Percentiles rank a stretch among this genome's conserved stretches.
These are phyloP conservation scores for Neonectria hederae DNA, from an alignment of 2,329 filamentous ascomycete genomes.

Conservation along the genomic window DNA sequence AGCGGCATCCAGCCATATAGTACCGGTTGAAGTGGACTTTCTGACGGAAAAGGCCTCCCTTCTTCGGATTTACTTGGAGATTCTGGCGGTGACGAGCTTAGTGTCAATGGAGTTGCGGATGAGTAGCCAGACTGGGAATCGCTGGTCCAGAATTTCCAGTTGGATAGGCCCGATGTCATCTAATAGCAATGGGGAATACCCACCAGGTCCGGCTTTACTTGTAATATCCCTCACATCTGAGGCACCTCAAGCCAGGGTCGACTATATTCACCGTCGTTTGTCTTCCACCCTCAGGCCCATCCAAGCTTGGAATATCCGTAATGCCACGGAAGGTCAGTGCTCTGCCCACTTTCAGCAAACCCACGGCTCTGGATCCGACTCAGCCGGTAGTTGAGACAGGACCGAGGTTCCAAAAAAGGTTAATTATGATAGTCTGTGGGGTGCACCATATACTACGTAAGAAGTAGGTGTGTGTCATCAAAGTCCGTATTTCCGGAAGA, in stretches of 20 bases:
- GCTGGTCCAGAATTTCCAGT: background rate
- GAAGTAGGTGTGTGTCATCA: background rate
- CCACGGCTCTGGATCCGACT: too few relatives aligned
- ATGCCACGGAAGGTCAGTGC: background rate
- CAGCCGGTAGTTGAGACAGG: too few relatives aligned
- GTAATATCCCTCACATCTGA: background rate
- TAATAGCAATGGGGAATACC: background rate
- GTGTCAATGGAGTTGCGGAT: background rate
- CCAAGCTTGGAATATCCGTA: background rate
- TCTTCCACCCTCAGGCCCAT: too few relatives aligned
- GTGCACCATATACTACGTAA: background rate
- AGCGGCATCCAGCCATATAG: too few relatives aligned
- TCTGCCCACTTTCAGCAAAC: background rate
- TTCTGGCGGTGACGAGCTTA: background rate
- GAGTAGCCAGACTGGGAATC: background rate
- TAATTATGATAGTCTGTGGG: background rate
- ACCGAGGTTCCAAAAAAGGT: background rate
- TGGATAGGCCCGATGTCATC: background rate
- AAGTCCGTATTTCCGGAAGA: background rate
- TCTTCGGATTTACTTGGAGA: background rate
- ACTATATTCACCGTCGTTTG: background rate
- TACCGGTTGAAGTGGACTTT: too few relatives aligned
- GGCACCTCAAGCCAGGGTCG: background rate
- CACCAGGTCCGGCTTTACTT: background rate
- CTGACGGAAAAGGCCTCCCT: background rate